Conservation (phyloP, 73 alveolate species). For the Breviolum minutum region DNA sequence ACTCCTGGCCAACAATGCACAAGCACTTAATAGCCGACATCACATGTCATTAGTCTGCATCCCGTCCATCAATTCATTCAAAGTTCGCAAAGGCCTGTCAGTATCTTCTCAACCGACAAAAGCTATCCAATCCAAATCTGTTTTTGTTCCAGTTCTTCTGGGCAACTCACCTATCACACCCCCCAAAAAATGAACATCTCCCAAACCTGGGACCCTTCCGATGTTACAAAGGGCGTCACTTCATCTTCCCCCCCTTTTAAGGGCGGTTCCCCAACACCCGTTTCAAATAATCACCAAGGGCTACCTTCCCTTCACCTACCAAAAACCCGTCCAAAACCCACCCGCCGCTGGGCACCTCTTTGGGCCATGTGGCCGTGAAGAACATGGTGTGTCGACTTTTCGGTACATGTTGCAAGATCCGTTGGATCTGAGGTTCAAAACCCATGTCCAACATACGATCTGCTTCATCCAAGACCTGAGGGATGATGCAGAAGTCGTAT, state of each 20-base stretch:
- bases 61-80: no score
- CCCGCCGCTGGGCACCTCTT: conserved; percentile 81
- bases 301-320: neutral
- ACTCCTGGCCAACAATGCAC: no score
- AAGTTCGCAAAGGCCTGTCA: no score
- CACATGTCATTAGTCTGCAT: no score
- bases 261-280: no score
- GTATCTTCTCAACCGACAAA: no score
- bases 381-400: conserved; percentile 96
- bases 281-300: neutral
- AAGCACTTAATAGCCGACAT: no score
- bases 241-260: no score
- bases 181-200: neutral
- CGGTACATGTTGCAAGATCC: conserved; percentile 96
- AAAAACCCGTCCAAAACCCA: neutral
- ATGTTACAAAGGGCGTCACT: no score
- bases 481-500: neutral
- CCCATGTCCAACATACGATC: conserved; percentile 98
- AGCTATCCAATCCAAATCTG: no score
- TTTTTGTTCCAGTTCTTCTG: no score
- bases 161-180: neutral
- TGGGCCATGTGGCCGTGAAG: conserved; percentile 97
- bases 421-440: conserved; percentile 96
- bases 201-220: no score
- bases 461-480: conserved; percentile 97